Base-by-base conservation (phyloP, 495 filamentous ascomycete genomes). In the Acidomyces sp. region DNA sequence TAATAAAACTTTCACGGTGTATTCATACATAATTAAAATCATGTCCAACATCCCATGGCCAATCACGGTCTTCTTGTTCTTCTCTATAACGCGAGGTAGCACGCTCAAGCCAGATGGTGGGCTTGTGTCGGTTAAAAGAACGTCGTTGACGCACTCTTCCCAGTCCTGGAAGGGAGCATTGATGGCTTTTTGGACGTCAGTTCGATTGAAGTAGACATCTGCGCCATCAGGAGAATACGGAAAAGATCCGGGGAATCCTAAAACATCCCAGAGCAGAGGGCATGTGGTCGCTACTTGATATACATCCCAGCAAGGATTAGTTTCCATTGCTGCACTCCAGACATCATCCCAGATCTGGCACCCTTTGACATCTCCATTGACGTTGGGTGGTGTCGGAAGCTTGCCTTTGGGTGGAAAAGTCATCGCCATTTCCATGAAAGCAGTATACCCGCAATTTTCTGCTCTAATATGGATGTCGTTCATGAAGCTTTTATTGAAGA, bases 291-390 rank as follows among this genome's bases (percentile, higher is more conserved):
- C 69, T 15, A 90, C 67, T 41, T 83, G 74, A 59, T 87, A 88
- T 32, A 80, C 62, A 63, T 83, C 74, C 64, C 82, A 90, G 64
- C 83, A 88, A 0, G 83, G 83, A 62, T 88, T 90, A 21, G 79
- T 58, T 21, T 62, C 43, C 17, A 63, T 52, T 13, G 66, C 68
- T 19, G 78, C 82, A 12, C 62, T 54, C 32, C 65, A 59, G 37
- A 82, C 70, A 26, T 70, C 63, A 45, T 67, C 61, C 59, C 66
- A 82, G 18, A 80, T 46, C 12, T 50, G 42, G 19, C 45, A 54
- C 29, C 36, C 46, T 23, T 25, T 41, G 2, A 48, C 41, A 38
- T 57, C 61, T 37, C 52, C 16, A 17, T 45, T 22, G 3, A 37
- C 34, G 24, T 46, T 51, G 16, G 41, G 64, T 1, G 55, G 55